Evolutionary conservation across 768 basidiomycete genomes (phyloP), one percentile per base, ranked within the genome.

Genomic region (Cytidiella melzeri): DNA sequence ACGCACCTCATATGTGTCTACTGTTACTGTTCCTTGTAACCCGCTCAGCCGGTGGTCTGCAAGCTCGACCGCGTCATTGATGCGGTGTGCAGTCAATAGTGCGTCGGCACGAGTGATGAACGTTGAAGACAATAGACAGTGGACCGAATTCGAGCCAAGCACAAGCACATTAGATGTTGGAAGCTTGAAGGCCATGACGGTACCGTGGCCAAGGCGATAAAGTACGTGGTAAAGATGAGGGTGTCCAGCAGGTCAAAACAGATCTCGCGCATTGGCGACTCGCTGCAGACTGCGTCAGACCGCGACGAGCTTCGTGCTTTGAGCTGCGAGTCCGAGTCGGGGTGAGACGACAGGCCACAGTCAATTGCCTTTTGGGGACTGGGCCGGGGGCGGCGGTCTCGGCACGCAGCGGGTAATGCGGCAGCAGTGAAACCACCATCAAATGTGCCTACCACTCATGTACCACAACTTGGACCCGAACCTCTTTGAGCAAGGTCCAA

Each of bases 51-150:
- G 74, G 60, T 78, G 71, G 57, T 84, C 83, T 2, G 78, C 77
- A 23, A 91, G 62, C 37, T 73, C 72, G 27, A 75, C 73, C 2
- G 79, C 84, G 62, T 89, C 84, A 47, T 80, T 73, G 5, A 88
- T 72, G 52, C 74, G 69, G 57, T 83, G 83, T 51, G 70, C 74
- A 38, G 81, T 76, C 15, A 92, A 71, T 27, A 89, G 64, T 0
- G 81, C 74, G 55, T 88, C 86, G 19, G 79, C 76, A 62, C 87
- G 88, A 1, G 84, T 81, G 45, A 83, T 79, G 39, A 86, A 70
- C 0, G 87, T 85, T 4, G 84, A 80, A 0, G 82, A 84, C 7
- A 87, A 74, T 12, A 90, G 74, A 3, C 85, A 79, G 38, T 81
- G 72, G 12, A 90, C 64, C 6, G 77, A 78, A 55, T 77, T 79